Evolutionary conservation across 345 rosid genomes (phyloP).

Genomic region (Hibiscus syriacus): DNA sequence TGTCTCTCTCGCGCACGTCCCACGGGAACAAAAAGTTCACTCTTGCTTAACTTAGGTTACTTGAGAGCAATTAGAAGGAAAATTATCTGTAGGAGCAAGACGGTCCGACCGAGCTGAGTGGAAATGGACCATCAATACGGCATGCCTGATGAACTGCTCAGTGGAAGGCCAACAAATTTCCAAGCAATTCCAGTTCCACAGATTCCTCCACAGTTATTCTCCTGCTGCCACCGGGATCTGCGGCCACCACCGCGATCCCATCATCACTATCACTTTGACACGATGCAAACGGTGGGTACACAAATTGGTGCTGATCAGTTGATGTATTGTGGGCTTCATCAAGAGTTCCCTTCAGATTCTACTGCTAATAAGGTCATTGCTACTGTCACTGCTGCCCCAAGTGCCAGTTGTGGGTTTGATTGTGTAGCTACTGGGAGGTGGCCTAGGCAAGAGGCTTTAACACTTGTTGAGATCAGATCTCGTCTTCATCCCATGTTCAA

Average conservation of each 20-base stretch:
- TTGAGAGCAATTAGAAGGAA: no score
- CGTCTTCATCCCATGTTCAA: no score
- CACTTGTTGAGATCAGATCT: slow-evolving; percentile 94
- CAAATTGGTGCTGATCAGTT: slow-evolving; percentile 25
- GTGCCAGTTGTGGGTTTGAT: slow-evolving; percentile 24
- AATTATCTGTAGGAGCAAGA: no score
- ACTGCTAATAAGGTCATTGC: slow-evolving; percentile 9
- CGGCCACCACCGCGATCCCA: slow-evolving; percentile 13
- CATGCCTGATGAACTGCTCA: slow-evolving; percentile 52
- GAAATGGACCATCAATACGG: slow-evolving; percentile 62
- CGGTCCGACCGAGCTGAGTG: no score
- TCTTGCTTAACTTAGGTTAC: no score
- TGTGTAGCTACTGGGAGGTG: slow-evolving; percentile 62
- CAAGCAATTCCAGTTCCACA: no score
- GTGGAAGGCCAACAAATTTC: slow-evolving; percentile 32
- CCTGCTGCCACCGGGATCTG: slow-evolving; percentile 19
- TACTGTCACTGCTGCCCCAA: slow-evolving; percentile 18
- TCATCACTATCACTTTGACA: slow-evolving; percentile 20
- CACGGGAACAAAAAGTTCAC: no score
- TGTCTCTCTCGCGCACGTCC: not conserved
- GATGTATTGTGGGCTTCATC: slow-evolving; percentile 35
- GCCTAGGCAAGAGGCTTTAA: slow-evolving; percentile 96
- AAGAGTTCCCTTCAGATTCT: slow-evolving; percentile 31
- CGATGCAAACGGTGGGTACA: slow-evolving; percentile 25
- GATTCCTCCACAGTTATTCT: slow-evolving; percentile 26